phyloP scores from a whole-genome alignment of 768 basidiomycete species.

The Collybiopsis confluens region DNA sequence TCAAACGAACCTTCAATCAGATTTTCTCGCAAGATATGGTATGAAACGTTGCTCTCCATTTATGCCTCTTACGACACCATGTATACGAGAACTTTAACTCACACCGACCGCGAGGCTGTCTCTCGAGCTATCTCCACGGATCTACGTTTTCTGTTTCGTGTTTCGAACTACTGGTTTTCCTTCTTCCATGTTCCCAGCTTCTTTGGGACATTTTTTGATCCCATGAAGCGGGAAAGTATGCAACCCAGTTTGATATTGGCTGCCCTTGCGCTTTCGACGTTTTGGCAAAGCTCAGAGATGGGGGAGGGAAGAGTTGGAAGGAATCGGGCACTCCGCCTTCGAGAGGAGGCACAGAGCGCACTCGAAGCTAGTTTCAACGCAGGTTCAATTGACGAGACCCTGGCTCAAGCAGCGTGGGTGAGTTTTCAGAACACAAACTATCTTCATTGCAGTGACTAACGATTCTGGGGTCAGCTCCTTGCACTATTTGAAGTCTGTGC shows the following conservation, averaged over 20 bases:
- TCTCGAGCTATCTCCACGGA: conserved; percentile 46
- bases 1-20: conserved; percentile 55
- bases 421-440: too few species aligned
- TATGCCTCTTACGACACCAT: conserved; percentile 39
- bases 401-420: conserved; percentile 78
- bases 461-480: too few species aligned
- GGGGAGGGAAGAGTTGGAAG: conserved; percentile 48
- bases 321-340: conserved; percentile 51
- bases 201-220: conserved; percentile 54
- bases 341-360: conserved; percentile 65
- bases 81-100: conserved; percentile 20
- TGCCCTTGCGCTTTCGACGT: conserved; percentile 59
- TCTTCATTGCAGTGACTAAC: too few species aligned
- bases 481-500: conserved; percentile 71
- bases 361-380: conserved; percentile 69
- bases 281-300: conserved; percentile 66
- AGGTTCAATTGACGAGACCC: conserved; percentile 68
- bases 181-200: conserved; percentile 72
- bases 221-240: conserved; percentile 46
- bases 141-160: conserved; percentile 59
- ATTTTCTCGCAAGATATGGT: conserved; percentile 74
- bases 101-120: conserved; percentile 42
- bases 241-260: conserved; percentile 67
- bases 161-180: conserved; percentile 68
- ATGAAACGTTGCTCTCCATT: conserved; percentile 62